Base-by-base conservation (phyloP, 352 stramenopile species). In the Pythium graminicola region DNA sequence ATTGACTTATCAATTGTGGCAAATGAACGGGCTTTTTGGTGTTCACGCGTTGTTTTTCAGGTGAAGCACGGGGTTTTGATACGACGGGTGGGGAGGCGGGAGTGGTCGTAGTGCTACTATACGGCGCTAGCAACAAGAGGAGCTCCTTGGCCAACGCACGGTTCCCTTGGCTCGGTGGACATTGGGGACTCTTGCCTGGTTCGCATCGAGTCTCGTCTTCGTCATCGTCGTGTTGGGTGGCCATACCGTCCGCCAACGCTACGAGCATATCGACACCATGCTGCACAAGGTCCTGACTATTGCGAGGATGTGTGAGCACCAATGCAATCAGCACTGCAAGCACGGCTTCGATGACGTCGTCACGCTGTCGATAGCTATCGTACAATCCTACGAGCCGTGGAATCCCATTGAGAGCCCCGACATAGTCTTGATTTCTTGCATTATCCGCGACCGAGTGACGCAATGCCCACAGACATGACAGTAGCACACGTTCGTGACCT, bases 381-480 rank as follows among this genome's bases (percentile, higher is more conserved):
- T 69, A 81, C 2, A 86, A 41, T 20, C 29, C 20, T 16, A 83
- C 64, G 19, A 89, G 70, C 42, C 64, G 60, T 23, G 70, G 55
- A 4, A 89, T 65, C 11, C 69, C 78, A n/a, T 50, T 62, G 11
- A 86, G 52, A 0, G 78, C 75, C 1, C 70, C 73, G 8, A 85
- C 70, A 10, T 81, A 52, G 46, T 86, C 72, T 38, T 89, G 78
- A 50, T 80, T 89, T 35, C 73, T 65, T 8, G 67, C 65, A 17
- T 86, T 86, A 46, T 77, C 70, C 10, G 59, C 54, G 20, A 86
- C 50, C 13, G 66, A 74, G 52, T 86, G 85, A 51, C 75, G 65
- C 44, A 86, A 40, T 16, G 78, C 78, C 78, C 78, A 89, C 20
- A 89, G 56, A 50, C 73, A 83, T 48, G 77, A 88, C 28, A 81